phyloP scores from a whole-genome alignment of 768 basidiomycete genomes.

The Rhizopogon vinicolor region DNA sequence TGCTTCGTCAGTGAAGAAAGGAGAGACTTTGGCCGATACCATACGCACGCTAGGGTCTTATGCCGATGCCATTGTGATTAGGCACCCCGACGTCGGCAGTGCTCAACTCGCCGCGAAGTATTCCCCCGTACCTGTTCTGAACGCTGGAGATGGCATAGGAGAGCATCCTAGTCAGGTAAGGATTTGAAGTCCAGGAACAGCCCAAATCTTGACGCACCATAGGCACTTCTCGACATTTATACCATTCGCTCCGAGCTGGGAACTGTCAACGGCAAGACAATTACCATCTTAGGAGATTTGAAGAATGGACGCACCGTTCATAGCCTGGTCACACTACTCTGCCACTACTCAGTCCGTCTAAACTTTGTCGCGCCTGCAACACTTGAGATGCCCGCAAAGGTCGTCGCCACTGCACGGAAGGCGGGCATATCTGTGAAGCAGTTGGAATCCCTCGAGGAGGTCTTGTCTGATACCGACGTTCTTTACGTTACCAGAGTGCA shows the following conservation, averaged over 20 bases:
- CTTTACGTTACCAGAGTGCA: conserved; percentile 96
- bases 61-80: conserved; percentile 88
- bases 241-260: conserved; percentile 98
- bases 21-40: conserved; percentile 90
- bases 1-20: conserved; percentile 86
- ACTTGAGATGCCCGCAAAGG: conserved; percentile 83
- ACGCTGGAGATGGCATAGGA: conserved; percentile 95
- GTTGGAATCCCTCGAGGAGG: conserved; percentile 87
- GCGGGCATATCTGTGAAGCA: conserved; percentile 76
- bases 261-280: conserved; percentile 93
- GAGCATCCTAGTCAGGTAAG: conserved; percentile 94
- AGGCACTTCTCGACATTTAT: conserved; percentile 85
- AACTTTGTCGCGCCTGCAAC: conserved; percentile 92
- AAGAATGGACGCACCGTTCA: conserved; percentile 99
- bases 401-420: conserved; percentile 79
- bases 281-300: conserved; percentile 90
- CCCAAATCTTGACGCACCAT: conserved; percentile 5
- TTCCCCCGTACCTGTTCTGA: conserved; percentile 93
- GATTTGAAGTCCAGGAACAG: not conserved
- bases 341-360: conserved; percentile 87
- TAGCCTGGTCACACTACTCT: conserved; percentile 88
- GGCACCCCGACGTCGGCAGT: conserved; percentile 92
- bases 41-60: conserved; percentile 94
- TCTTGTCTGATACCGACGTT: conserved; percentile 90
- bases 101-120: conserved; percentile 95